Evolutionary conservation across 2,329 filamentous ascomycete genomes (phyloP), one percentile per base, ranked within the genome.

Genomic region (Aspergillus pseudoterreus): DNA sequence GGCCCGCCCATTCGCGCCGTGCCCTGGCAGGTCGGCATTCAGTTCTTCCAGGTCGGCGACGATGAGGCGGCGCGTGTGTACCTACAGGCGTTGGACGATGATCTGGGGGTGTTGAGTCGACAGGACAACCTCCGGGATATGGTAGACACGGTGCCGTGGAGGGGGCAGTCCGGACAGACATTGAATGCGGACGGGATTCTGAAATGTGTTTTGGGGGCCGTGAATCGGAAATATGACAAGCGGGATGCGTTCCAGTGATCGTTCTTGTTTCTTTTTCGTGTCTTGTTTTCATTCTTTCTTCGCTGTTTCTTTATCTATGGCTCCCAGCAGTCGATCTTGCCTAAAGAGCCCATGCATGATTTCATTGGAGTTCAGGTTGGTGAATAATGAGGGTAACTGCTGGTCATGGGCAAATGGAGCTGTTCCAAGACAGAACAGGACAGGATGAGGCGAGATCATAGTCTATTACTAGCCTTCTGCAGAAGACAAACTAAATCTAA

Each of bases 41-140:
- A 97, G 69, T 97, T 97, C 75, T 95, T 97, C 77, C 92, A 96
- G 72, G 88, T 97, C 42, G 92, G 94, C 51, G 79, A 82, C 45
- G 89, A 95, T 60, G 65, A 73, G 0, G 75, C 71, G 0, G 92
- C 92, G 0, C 77, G 78, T 1, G 71, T 78, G 58, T 83, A 86
- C 50, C 76, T 97, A 36, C 75, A 81, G 59, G 78, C 85, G 43
- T 77, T 97, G 6, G 92, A 97, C 65, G 88, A 96, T 67, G 80
- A 81, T 3, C 72, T 94, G 33, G 75, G 39, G 63, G 81, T n/a
- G 74, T 77, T 22, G 74, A 78, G 27, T 76, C 78, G 12, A 68
- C 50, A 61, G 42, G 52, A 58, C 5, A 49, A 52, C 4, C 45
- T 92, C 14, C 77, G 92, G 15, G 92, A 97, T 72, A 96, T 97